Percentiles rank a stretch among this genome's conserved stretches.
phyloP scores from a whole-genome alignment of 73 alveolate species.

The Paramecium biaurelia region DNA sequence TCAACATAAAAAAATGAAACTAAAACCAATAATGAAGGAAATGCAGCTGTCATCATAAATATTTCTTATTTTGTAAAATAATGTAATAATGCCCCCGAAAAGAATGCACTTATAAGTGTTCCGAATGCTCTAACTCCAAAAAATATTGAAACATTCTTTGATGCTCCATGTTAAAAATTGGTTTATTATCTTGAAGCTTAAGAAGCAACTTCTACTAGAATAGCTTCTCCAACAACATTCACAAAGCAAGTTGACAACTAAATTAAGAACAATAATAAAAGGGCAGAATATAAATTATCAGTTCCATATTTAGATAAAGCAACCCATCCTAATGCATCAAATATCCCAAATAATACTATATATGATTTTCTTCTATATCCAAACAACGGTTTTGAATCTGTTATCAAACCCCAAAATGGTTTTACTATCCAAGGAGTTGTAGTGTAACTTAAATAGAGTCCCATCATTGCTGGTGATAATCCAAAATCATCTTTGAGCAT shows the following conservation, averaged over 20 bases:
- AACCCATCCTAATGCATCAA: constrained; percentile 77
- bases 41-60: constrained; percentile 45
- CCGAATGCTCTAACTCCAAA: constrained; percentile 59
- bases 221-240: constrained; percentile 78
- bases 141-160: constrained; percentile 60
- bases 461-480: constrained; percentile 67
- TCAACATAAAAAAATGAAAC: constrained; percentile 50
- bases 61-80: constrained; percentile 47
- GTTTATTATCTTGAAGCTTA: background rate
- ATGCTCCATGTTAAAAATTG: constrained; percentile 42
- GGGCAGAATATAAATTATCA: background rate
- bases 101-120: constrained; percentile 49
- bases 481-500: constrained; percentile 66
- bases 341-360: constrained; percentile 75
- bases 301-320: constrained; percentile 7
- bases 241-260: constrained; percentile 67
- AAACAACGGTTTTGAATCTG: constrained; percentile 87
- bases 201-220: constrained; percentile 73
- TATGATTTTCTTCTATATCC: constrained; percentile 87
- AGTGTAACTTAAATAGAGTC: constrained; percentile 43
- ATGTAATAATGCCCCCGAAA: constrained; percentile 33
- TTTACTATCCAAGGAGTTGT: constrained; percentile 85
- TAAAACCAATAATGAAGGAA: constrained; percentile 40
- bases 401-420: constrained; percentile 93
- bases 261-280: constrained; percentile 36